Conservation (phyloP, 176 grass and related monocot species). For the Melocanna baccifera region DNA sequence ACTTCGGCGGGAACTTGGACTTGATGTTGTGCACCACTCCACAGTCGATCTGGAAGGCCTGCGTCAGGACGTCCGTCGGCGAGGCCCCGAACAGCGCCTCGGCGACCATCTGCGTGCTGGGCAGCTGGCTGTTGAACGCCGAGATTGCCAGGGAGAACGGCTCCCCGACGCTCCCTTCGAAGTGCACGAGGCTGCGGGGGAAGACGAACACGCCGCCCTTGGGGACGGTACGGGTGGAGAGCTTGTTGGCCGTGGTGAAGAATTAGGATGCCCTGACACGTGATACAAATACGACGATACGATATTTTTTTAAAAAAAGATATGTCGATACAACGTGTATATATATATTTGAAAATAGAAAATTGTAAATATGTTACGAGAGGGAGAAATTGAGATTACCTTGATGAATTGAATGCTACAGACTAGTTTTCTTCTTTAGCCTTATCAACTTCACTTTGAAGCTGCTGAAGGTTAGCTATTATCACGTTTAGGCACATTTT, state of each 20-base stretch:
- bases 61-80: slow-evolving; percentile 30
- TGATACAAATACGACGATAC: no score
- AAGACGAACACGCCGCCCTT: slow-evolving; percentile 61
- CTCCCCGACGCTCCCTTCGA: slow-evolving; percentile 37
- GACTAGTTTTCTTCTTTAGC: no score
- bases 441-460: no score
- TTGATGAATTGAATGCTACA: no score
- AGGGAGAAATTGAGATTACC: no score
- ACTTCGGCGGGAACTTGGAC: slow-evolving; percentile 23
- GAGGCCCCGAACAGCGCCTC: slow-evolving; percentile 39
- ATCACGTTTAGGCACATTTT: no score
- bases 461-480: no score
- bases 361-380: no score
- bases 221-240: slow-evolving; percentile 21
- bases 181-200: slow-evolving; percentile 58
- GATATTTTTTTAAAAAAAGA: no score
- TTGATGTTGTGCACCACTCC: slow-evolving; percentile 46
- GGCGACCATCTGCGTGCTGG: slow-evolving; percentile 32
- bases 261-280: no score
- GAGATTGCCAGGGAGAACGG: slow-evolving; percentile 31
- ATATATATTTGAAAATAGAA: no score
- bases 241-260: slow-evolving; percentile 38
- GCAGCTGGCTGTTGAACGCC: slow-evolving; percentile 63
- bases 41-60: slow-evolving; percentile 41
- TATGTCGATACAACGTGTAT: no score